Evolutionary conservation across 75 land plant species (phyloP).

Genomic region (Selaginella moellendorffii): DNA sequence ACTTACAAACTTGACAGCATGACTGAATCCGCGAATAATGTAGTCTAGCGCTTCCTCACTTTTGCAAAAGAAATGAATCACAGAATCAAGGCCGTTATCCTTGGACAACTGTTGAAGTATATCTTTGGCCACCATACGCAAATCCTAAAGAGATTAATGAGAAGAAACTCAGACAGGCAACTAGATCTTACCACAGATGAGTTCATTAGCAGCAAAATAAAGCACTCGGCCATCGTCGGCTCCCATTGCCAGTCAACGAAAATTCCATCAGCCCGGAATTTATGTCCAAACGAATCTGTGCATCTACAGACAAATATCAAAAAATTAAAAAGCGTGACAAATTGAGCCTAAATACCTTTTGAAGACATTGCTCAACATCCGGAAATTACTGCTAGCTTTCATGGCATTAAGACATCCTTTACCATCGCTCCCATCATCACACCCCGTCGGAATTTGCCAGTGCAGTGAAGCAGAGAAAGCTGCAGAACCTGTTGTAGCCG

Average conservation of each 20-base stretch:
- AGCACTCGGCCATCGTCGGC: conserved; percentile 62
- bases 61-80: conserved; percentile 68
- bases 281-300: conserved; percentile 35
- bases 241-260: conserved; percentile 74
- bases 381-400: conserved; percentile 26
- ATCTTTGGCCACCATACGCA: conserved; percentile 34
- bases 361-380: conserved; percentile 38
- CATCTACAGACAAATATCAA: conserved; percentile 33
- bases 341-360: conserved; percentile 71
- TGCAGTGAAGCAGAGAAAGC: conserved; percentile 32
- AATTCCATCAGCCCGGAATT: conserved; percentile 31
- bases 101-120: conserved; percentile 48
- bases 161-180: conserved; percentile 28
- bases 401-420: conserved; percentile 47
- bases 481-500: conserved; percentile 40
- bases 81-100: conserved; percentile 31
- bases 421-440: conserved; percentile 72
- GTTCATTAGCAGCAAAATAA: conserved; percentile 55
- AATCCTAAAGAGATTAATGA: conserved; percentile 25
- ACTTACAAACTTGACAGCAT: conserved; percentile 54
- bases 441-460: conserved; percentile 77
- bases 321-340: too few relatives aligned
- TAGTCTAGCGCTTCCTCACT: conserved; percentile 21
- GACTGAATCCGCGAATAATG: conserved; percentile 37
- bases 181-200: conserved; percentile 48